Conservation (phyloP, 1,284 basidiomycete genomes). For the Anthracocystis setariae region DNA sequence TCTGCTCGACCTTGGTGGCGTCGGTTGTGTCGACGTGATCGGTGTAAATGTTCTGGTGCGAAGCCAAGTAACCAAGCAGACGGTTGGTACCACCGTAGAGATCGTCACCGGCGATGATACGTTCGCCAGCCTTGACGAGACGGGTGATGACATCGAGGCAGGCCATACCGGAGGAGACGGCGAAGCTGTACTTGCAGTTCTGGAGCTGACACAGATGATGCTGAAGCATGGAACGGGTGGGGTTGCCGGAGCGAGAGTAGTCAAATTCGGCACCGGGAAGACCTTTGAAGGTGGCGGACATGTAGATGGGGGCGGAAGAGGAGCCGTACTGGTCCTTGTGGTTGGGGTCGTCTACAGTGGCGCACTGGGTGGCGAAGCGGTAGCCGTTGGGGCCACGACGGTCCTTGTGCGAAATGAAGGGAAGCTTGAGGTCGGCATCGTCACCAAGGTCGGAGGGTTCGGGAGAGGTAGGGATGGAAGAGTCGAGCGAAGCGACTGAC, state of each 20-base stretch:
- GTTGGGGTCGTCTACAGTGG: slow-evolving; percentile 83
- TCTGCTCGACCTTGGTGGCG: slow-evolving; percentile 69
- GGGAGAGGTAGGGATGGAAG: slow-evolving; percentile 48
- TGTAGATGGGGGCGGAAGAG: slow-evolving; percentile 95
- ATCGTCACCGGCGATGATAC: slow-evolving; percentile 95
- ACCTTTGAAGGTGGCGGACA: slow-evolving; percentile 98
- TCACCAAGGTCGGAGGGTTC: slow-evolving; percentile 46
- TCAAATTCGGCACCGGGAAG: slow-evolving; percentile 84
- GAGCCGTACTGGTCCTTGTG: slow-evolving; percentile 96
- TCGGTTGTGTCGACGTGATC: slow-evolving; percentile 94
- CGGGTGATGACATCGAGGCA: slow-evolving; percentile 95
- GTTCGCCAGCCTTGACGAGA: slow-evolving; percentile 90
- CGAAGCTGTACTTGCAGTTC: slow-evolving; percentile 78
- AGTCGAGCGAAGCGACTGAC: slow-evolving; percentile 48
- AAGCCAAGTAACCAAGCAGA: slow-evolving; percentile 87
- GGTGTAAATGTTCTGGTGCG: slow-evolving; percentile 86
- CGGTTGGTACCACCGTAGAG: slow-evolving; percentile 98
- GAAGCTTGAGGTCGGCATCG: slow-evolving; percentile 26
- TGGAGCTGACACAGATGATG: slow-evolving; percentile 65
- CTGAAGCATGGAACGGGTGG: slow-evolving; percentile 75
- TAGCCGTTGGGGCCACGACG: slow-evolving; percentile 55
- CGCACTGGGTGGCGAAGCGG: slow-evolving; percentile 81
- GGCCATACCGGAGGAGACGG: slow-evolving; percentile 96
- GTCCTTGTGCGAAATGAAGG: slow-evolving; percentile 51
- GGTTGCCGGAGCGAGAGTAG: slow-evolving; percentile 94